A percentile compares a stretch with the other conserved stretches of the same genome.
Conservation (phyloP, 208 protist species). For the Leishmania mexicana region DNA sequence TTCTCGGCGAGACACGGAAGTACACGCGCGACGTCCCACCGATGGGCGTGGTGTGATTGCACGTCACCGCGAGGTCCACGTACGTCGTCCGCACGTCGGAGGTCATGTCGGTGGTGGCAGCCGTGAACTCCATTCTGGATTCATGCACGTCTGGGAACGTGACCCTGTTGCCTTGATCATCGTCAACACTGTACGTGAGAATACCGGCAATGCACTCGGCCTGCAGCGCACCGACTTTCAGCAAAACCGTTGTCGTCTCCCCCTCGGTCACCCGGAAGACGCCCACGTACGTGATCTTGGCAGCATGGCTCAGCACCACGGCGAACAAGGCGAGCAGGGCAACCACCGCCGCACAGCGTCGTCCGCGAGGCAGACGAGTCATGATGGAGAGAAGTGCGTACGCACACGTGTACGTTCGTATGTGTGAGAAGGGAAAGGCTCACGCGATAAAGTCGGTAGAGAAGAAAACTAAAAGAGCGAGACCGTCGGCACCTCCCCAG, state of each 20-base stretch:
- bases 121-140: constrained; percentile 35
- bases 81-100: constrained; percentile 1
- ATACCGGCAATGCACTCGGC: constrained; percentile 26
- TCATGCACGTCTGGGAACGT: constrained; percentile 30
- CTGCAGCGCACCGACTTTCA: not conserved
- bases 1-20: constrained; percentile 35
- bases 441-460: not conserved
- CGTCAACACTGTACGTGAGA: constrained; percentile 33
- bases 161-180: constrained; percentile 34
- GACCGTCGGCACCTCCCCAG: not conserved
- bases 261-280: constrained; percentile 44
- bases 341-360: constrained; percentile 14
- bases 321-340: constrained; percentile 14
- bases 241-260: constrained; percentile 13
- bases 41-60: constrained; percentile 48
- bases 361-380: not conserved
- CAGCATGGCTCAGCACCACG: constrained; percentile 8
- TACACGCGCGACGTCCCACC: constrained; percentile 43
- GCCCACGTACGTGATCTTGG: constrained; percentile 33
- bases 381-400: not conserved
- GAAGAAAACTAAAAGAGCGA: not conserved
- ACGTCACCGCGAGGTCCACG: constrained; percentile 44
- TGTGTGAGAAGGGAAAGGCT: not conserved
- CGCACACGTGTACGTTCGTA: not conserved
- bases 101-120: constrained; percentile 36